A percentile compares a stretch with the other conserved stretches of the same genome.
Conservation (phyloP, 306 rosid genomes). For the Erythrophleum fordii region DNA sequence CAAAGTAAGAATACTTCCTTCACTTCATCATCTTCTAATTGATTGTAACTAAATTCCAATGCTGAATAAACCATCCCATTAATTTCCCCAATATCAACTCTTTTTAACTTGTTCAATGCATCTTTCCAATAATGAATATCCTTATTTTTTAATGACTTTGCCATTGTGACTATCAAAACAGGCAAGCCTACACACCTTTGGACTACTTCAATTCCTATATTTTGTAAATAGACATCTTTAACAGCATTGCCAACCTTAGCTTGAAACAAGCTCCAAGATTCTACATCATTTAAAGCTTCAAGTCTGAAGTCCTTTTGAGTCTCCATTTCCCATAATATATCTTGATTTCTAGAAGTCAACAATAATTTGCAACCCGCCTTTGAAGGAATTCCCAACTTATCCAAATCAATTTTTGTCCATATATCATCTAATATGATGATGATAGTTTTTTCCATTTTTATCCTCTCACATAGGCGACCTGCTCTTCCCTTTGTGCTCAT, state of each 20-base stretch:
- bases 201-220: not conserved
- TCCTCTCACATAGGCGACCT: not conserved
- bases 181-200: not conserved
- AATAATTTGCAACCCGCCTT: slow-evolving; percentile 9
- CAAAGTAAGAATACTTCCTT: not conserved
- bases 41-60: not conserved
- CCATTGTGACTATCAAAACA: not conserved
- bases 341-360: not conserved
- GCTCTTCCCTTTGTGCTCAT: not conserved
- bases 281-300: not conserved
- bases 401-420: too few relatives aligned
- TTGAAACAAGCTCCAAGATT: not conserved
- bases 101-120: not conserved
- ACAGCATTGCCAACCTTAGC: not conserved
- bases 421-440: not conserved
- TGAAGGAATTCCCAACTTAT: not conserved
- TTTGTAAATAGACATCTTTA: not conserved
- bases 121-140: not conserved
- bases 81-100: not conserved
- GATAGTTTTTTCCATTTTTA: not conserved
- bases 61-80: not conserved
- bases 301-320: not conserved
- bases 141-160: not conserved
- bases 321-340: not conserved
- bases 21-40: not conserved